phyloP scores from a whole-genome alignment of 257 asterid genomes.

The Galeopsis tetrahit region DNA sequence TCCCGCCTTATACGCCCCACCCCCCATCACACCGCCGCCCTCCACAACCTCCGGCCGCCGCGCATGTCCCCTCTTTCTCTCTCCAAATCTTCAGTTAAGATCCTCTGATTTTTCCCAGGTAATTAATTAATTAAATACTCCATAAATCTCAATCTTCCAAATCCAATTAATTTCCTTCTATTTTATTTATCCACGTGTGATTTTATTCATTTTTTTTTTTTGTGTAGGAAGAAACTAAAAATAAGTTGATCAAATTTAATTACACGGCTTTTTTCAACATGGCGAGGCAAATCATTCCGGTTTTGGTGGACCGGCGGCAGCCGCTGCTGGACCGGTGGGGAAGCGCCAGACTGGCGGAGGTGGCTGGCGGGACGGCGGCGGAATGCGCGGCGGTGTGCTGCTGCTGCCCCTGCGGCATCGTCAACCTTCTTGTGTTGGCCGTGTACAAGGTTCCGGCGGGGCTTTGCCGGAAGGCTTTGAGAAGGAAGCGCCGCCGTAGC shows the following conservation, averaged over 20 bases:
- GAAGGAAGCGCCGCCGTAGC: conserved; percentile 60
- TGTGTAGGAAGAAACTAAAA: not conserved
- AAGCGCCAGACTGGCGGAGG: conserved; percentile 57
- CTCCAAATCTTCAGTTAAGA: not conserved
- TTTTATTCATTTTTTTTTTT: not conserved
- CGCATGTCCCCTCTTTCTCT: conserved; percentile 17
- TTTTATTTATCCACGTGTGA: not conserved
- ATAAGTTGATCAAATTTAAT: not conserved
- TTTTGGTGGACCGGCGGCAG: conserved; percentile 44
- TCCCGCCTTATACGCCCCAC: not conserved
- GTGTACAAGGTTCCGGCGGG: conserved; percentile 76
- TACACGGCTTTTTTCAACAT: not conserved
- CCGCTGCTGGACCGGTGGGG: conserved; percentile 53
- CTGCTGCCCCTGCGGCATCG: conserved; percentile 82
- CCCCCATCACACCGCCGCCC: conserved; percentile 18
- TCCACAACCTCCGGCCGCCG: conserved; percentile 16
- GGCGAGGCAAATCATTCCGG: not conserved
- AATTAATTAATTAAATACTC: not conserved
- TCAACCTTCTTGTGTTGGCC: conserved; percentile 60
- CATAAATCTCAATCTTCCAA: not conserved
- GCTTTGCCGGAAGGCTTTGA: conserved; percentile 64
- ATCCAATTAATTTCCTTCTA: not conserved
- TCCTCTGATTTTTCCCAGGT: conserved; percentile 15
- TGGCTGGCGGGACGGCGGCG: conserved; percentile 81
- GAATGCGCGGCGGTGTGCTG: conserved; percentile 89